Evolutionary conservation across 108 stramenopile genomes (phyloP), one percentile per base, ranked within the genome.

Genomic region (Fragilariopsis cylindrus): DNA sequence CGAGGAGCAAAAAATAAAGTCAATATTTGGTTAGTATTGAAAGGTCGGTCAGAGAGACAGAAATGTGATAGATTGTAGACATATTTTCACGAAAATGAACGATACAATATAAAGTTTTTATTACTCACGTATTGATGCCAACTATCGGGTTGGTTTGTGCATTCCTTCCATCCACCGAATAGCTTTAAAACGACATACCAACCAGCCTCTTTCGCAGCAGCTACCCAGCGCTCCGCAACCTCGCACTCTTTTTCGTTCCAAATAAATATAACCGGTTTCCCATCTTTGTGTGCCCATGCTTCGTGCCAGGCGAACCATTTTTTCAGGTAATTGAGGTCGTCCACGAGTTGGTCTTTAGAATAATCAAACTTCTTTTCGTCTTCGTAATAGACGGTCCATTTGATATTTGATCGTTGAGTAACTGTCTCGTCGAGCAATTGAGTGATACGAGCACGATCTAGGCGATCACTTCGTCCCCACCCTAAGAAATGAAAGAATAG

Each of bases 121-220:
- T 16, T 16, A 68, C 67, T 68, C 39, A 68, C 76, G 39, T 77
- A 77, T 53, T 77, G 70, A 41, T 77, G 76, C 76, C 76, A 77
- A 18, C 48, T 47, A 65, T 64, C 58, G 21, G 76, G 76, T 65
- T 77, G 70, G 2, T 2, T 54, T 15, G 12, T 13, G 48, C 75
- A 76, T 15, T 70, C 69, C 40, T 58, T n/a, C 19, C 48, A 60
- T n/a, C 49, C 1, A 16, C n/a, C 16, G 18, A 76, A 69, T 5
- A 76, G 46, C 41, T 76, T 76, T 9, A 69, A 68, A 5, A 76
- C 75, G 45, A 76, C 57, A 53, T 76, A 66, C 75, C 75, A 76
- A 5, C 69, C 60, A 5, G 48, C 75, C n/a, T 58, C 44, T 43
- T 50, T 12, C 13, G 57, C 68, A 42, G 68, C 69, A 16, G 45